phyloP scores from a whole-genome alignment of 495 filamentous ascomycete genomes.

The Xylaria castorea region DNA sequence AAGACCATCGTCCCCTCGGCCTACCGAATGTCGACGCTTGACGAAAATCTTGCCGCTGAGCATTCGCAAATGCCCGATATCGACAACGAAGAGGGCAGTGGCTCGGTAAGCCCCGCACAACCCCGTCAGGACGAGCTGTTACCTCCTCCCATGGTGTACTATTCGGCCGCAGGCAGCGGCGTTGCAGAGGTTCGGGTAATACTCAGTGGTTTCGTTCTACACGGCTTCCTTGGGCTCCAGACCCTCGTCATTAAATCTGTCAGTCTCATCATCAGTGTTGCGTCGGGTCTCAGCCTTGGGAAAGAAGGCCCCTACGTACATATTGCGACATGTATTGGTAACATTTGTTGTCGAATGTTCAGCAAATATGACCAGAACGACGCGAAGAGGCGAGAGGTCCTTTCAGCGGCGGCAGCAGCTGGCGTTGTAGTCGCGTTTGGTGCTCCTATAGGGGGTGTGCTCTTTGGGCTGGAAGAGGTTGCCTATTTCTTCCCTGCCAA shows the following conservation, averaged over 20 bases:
- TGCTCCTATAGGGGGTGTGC: conserved; percentile 88
- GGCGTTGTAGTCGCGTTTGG: conserved; percentile 96
- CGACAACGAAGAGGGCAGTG: conserved; percentile 41
- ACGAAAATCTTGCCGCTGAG: conserved; percentile 71
- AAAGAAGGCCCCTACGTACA: conserved; percentile 99
- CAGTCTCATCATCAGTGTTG: conserved; percentile 84
- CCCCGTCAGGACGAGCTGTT: conserved; percentile 30
- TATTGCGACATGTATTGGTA: conserved; percentile 94
- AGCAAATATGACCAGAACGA: conserved; percentile 94
- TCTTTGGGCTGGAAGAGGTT: conserved; percentile 95
- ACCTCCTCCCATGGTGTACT: conserved; percentile 84
- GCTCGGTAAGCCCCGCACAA: conserved; percentile 50
- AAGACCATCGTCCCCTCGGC: conserved; percentile 91
- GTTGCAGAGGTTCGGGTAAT: conserved; percentile 98
- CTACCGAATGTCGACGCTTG: conserved; percentile 82
- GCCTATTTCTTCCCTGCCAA: conserved; percentile 99
- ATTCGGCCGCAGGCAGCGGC: conserved; percentile 93
- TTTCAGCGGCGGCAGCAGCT: conserved; percentile 90
- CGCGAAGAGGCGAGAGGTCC: conserved; percentile 83
- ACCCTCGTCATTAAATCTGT: conserved; percentile 88
- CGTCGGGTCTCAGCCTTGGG: conserved; percentile 89
- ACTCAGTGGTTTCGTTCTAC: conserved; percentile 93
- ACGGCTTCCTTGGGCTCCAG: conserved; percentile 90
- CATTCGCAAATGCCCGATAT: conserved; percentile 46
- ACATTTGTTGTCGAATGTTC: conserved; percentile 92